These are phyloP conservation scores for Sporothrix brasiliensis DNA, from an alignment of 2,329 filamentous ascomycete genomes.

Conservation along the genomic window DNA sequence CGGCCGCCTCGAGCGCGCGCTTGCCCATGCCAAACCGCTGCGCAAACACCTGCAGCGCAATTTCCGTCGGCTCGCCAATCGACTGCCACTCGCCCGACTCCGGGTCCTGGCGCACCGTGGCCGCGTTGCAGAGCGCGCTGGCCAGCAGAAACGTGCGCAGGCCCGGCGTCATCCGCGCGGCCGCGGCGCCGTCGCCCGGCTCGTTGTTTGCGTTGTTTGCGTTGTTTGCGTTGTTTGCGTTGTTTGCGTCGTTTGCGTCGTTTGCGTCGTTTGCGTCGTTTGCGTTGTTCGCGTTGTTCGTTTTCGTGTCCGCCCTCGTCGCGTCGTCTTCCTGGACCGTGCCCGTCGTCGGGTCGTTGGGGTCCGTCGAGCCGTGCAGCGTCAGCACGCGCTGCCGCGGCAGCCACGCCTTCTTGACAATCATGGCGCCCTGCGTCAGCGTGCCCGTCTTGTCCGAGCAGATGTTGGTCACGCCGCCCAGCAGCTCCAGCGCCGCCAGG, in stretches of 20 bases:
- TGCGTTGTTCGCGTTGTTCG: too few relatives aligned
- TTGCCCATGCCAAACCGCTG: slow-evolving; percentile 66
- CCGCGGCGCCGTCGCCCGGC: slow-evolving; percentile 33
- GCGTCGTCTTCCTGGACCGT: slow-evolving; percentile 51
- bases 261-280: too few relatives aligned
- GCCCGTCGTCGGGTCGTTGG: slow-evolving; percentile 64
- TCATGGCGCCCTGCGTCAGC: slow-evolving; percentile 69
- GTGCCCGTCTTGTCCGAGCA: slow-evolving; percentile 76
- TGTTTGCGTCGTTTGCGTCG: too few relatives aligned
- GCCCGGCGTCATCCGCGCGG: slow-evolving; percentile 51
- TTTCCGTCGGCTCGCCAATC: slow-evolving; percentile 72
- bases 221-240: too few relatives aligned
- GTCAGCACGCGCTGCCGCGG: slow-evolving; percentile 59
- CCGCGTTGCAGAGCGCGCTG: slow-evolving; percentile 66
- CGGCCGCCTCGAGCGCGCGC: slow-evolving; percentile 53
- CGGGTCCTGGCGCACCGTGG: slow-evolving; percentile 60
- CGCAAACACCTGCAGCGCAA: slow-evolving; percentile 75
- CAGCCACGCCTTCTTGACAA: slow-evolving; percentile 68
- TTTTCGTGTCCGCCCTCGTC: too few relatives aligned
- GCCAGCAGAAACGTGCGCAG: slow-evolving; percentile 57
- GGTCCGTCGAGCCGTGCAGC: slow-evolving; percentile 63
- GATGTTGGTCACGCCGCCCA: slow-evolving; percentile 72
- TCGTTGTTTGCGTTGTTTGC: neutral
- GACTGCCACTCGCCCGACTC: slow-evolving; percentile 65
- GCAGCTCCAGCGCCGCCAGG: slow-evolving; percentile 67